Conservation (phyloP, 352 stramenopile genomes). For the Phytophthora pseudosyringae region DNA sequence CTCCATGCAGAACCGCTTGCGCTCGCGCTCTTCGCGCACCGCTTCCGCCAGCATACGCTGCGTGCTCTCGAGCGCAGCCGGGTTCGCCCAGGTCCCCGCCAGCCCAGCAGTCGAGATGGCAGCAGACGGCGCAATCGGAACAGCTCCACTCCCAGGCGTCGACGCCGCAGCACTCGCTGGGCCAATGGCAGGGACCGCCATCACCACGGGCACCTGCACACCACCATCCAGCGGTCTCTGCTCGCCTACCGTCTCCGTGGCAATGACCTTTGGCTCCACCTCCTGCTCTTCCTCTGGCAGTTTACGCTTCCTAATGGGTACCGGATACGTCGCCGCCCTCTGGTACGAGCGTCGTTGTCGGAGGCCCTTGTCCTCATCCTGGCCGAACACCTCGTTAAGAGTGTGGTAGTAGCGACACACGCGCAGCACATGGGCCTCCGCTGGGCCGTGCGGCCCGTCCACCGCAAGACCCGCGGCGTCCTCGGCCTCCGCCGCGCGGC, state of each 20-base stretch:
- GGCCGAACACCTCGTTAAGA: constrained; percentile 64
- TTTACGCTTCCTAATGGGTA: constrained; percentile 25
- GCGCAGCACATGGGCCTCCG: constrained; percentile 62
- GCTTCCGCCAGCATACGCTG: constrained; percentile 59
- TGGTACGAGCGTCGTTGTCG: constrained; percentile 40
- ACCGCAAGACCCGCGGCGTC: constrained; percentile 13
- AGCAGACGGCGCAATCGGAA: constrained; percentile 9
- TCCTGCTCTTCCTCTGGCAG: constrained; percentile 10
- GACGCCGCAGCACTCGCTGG: neutral
- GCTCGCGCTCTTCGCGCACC: constrained; percentile 70
- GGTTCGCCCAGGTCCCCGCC: constrained; percentile 30
- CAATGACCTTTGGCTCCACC: neutral
- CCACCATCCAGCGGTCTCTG: constrained; percentile 1
- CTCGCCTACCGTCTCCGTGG: neutral
- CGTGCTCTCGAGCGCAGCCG: constrained; percentile 52
- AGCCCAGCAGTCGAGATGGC: constrained; percentile 21
- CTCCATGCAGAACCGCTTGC: constrained; percentile 65
- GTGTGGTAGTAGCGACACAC: constrained; percentile 77
- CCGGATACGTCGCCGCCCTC: neutral
- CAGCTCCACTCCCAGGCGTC: neutral
- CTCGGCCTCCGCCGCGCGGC: constrained; percentile 16
- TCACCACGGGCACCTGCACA: neutral
- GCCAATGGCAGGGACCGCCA: neutral
- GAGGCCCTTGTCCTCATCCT: constrained; percentile 33
- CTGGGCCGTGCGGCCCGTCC: constrained; percentile 20